Evolutionary conservation across 2,329 filamentous ascomycete species (phyloP).

Genomic region (Botrytis cinerea): DNA sequence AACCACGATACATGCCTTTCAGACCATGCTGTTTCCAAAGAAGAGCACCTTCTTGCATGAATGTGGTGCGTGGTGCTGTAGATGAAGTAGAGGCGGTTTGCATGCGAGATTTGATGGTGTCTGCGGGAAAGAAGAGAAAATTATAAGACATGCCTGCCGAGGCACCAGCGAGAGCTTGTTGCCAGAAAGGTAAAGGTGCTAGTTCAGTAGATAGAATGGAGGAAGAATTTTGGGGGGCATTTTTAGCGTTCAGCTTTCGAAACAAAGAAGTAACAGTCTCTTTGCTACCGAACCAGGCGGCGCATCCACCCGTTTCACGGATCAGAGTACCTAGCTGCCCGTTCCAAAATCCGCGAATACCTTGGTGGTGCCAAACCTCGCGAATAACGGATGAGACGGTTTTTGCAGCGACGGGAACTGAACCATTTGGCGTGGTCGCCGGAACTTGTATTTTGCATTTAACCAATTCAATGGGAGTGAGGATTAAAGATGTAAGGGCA

Average conservation of each 20-base stretch:
- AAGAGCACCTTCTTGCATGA: slow-evolving; percentile 68
- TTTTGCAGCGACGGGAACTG: slow-evolving; percentile 51
- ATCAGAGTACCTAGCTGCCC: slow-evolving; percentile 93
- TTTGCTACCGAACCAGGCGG: slow-evolving; percentile 93
- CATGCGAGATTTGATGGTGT: slow-evolving; percentile 97
- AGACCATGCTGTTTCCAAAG: slow-evolving; percentile 84
- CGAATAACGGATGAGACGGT: slow-evolving; percentile 71
- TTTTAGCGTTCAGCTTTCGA: slow-evolving; percentile 47
- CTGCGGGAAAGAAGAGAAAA: slow-evolving; percentile 94
- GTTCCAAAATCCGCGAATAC: slow-evolving; percentile 87
- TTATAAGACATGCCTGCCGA: slow-evolving; percentile 93
- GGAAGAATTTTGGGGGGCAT: slow-evolving; percentile 29
- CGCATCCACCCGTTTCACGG: slow-evolving; percentile 87
- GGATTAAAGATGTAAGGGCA: slow-evolving; percentile 82
- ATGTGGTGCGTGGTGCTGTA: slow-evolving; percentile 58
- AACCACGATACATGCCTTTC: slow-evolving; percentile 86
- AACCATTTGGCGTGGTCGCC: slow-evolving; percentile 43
- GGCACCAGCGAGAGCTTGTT: slow-evolving; percentile 85
- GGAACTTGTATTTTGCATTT: slow-evolving; percentile 98
- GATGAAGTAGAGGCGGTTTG: slow-evolving; percentile 73
- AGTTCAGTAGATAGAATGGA: slow-evolving; percentile 36
- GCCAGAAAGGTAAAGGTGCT: slow-evolving; percentile 71
- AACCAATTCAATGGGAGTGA: slow-evolving; percentile 94
- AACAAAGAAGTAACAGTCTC: slow-evolving; percentile 66
- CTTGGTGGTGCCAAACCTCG: slow-evolving; percentile 80